A percentile compares a stretch with the other conserved stretches of the same genome.
These are phyloP conservation scores for Penicillium italicum DNA, from an alignment of 2,329 filamentous ascomycete genomes.

Conservation along the genomic window DNA sequence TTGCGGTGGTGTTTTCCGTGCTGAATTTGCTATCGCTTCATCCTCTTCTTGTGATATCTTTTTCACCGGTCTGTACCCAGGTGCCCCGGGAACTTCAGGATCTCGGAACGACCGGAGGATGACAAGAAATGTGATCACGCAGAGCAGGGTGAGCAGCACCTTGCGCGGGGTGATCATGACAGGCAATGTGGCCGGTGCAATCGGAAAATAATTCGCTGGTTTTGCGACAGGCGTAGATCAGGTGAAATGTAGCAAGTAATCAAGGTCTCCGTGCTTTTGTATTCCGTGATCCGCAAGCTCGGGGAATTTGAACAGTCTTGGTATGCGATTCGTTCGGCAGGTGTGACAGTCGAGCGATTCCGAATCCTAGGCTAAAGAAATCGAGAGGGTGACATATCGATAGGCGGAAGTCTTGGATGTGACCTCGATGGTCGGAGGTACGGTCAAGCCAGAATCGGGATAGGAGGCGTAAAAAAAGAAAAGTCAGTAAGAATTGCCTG, in stretches of 20 bases:
- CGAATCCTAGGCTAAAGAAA: constrained; percentile 11
- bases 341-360: constrained; percentile 2
- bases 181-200: constrained; percentile 5
- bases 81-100: constrained; percentile 32
- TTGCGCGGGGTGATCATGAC: constrained; percentile 75
- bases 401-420: constrained; percentile 13
- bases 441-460: constrained; percentile 14
- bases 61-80: constrained; percentile 26
- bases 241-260: neutral
- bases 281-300: constrained; percentile 7
- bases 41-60: constrained; percentile 21
- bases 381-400: constrained; percentile 18
- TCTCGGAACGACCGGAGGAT: constrained; percentile 62
- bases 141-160: constrained; percentile 67
- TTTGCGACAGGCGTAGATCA: constrained; percentile 7
- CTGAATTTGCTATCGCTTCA: constrained; percentile 10
- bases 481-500: neutral
- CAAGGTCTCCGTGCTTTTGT: constrained; percentile 4
- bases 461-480: constrained; percentile 13
- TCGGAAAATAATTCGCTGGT: constrained; percentile 3
- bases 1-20: constrained; percentile 15
- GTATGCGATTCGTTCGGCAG: neutral
- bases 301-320: constrained; percentile 1
- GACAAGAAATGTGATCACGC: constrained; percentile 66
- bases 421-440: constrained; percentile 14